Conservation (phyloP, 371 early-diverging fungal species). For the Actinomucor elegans region DNA sequence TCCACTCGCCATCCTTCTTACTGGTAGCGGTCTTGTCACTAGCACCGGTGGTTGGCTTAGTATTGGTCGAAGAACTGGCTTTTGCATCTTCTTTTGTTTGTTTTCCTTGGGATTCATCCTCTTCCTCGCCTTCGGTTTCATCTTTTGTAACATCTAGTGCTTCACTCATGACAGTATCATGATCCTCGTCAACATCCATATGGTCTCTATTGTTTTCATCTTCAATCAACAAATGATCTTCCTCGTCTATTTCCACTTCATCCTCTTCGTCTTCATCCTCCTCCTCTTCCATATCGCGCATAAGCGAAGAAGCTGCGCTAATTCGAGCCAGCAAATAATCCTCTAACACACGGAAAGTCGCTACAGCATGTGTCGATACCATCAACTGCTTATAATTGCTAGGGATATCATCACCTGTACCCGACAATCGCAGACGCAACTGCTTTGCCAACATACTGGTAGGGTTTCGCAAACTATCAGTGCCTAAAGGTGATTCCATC, state of each 20-base stretch:
- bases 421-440: constrained; percentile 63
- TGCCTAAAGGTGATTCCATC: constrained; percentile 29
- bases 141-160: constrained; percentile 6
- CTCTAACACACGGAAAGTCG: constrained; percentile 78
- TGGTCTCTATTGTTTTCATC: constrained; percentile 23
- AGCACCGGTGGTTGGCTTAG: neutral
- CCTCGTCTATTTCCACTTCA: constrained; percentile 33
- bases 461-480: constrained; percentile 52
- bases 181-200: constrained; percentile 26
- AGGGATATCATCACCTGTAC: constrained; percentile 57
- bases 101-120: neutral
- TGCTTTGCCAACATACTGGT: constrained; percentile 79
- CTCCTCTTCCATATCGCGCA: constrained; percentile 16
- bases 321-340: constrained; percentile 39
- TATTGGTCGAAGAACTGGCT: neutral
- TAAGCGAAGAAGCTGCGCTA: neutral
- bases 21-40: neutral
- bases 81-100: neutral
- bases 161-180: constrained; percentile 8
- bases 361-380: constrained; percentile 85
- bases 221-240: constrained; percentile 24
- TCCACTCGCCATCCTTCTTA: constrained; percentile 44
- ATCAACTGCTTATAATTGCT: constrained; percentile 54
- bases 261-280: constrained; percentile 25
- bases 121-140: constrained; percentile 14